Evolutionary conservation across 805 yeast genomes (phyloP).

Genomic region (Wickerhamomyces tratensis): DNA sequence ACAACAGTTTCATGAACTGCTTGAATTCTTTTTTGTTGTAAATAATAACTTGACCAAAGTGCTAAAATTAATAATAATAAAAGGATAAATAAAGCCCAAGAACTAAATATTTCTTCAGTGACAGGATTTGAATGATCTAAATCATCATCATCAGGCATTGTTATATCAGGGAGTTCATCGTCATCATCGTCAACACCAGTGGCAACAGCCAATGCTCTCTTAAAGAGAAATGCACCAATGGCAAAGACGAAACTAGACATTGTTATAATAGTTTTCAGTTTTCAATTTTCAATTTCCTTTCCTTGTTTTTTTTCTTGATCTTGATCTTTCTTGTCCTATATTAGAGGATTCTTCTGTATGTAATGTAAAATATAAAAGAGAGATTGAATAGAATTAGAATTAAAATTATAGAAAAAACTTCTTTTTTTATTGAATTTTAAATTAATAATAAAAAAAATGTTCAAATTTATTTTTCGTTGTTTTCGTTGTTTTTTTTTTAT

Average conservation of each 20-base stretch:
- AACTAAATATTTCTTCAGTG: constrained; percentile 89
- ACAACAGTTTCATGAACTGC: constrained; percentile 97
- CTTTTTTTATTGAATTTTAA: no score
- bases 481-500: no score
- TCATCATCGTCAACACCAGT: constrained; percentile 23
- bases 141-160: constrained; percentile 41
- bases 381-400: no score
- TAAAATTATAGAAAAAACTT: no score
- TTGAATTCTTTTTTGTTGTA: constrained; percentile 84
- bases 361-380: no score
- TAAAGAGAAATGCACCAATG: neutral
- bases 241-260: neutral
- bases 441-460: no score
- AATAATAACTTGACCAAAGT: constrained; percentile 88
- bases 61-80: constrained; percentile 76
- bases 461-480: no score
- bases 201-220: constrained; percentile 4
- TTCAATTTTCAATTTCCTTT: no score
- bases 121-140: constrained; percentile 69
- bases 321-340: no score
- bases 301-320: no score
- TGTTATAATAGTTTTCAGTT: no score
- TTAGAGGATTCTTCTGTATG: no score
- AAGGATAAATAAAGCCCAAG: constrained; percentile 94
- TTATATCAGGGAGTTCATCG: constrained; percentile 27